Conservation (phyloP, 768 basidiomycete genomes). For the Butyriboletus loyo region DNA sequence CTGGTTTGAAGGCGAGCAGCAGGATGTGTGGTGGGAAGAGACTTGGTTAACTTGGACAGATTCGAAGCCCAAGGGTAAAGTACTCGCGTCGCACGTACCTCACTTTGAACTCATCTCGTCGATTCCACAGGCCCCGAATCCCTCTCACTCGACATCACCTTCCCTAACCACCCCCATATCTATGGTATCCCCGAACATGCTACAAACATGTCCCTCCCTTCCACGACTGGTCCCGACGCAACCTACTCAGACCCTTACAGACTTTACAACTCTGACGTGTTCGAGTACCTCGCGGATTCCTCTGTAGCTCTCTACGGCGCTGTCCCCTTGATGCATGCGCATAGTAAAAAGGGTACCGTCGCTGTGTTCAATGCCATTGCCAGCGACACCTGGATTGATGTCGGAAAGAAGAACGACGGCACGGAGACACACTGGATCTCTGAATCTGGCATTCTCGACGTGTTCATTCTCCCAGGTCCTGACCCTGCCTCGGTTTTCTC, state of each 20-base stretch:
- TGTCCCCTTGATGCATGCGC: constrained; percentile 92
- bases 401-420: constrained; percentile 55
- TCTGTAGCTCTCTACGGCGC: constrained; percentile 85
- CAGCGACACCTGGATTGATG: constrained; percentile 95
- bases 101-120: constrained; percentile 1
- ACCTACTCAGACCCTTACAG: constrained; percentile 89
- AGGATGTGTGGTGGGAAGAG: constrained; percentile 91
- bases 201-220: constrained; percentile 82
- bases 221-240: constrained; percentile 76
- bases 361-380: constrained; percentile 84
- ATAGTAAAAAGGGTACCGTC: constrained; percentile 82
- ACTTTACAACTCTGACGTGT: constrained; percentile 93
- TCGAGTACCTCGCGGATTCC: constrained; percentile 86
- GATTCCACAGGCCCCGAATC: constrained; percentile 85
- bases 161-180: constrained; percentile 87
- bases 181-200: constrained; percentile 98
- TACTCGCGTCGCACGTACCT: background rate
- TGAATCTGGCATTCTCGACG: constrained; percentile 93
- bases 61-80: constrained; percentile 88
- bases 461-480: constrained; percentile 92
- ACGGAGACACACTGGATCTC: constrained; percentile 96
- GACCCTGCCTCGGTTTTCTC: constrained; percentile 76
- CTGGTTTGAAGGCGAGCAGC: constrained; percentile 88
- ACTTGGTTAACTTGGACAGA: constrained; percentile 85
- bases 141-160: constrained; percentile 86